Evolutionary conservation across 176 grass and related monocot genomes (phyloP), one percentile per base, ranked within the genome.

Genomic region (Musa troglodytarum): DNA sequence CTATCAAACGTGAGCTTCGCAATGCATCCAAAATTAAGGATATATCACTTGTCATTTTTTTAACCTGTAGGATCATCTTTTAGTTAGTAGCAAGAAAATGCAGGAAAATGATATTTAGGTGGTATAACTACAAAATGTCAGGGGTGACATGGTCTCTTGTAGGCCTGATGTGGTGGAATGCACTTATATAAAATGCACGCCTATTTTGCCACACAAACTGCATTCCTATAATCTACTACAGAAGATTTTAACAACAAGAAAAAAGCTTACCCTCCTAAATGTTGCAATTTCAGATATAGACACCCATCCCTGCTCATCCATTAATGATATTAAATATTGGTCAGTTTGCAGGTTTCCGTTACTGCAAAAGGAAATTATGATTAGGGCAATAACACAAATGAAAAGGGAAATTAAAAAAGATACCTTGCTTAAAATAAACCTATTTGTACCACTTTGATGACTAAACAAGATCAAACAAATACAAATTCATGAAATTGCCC

Each of bases 241-340:
- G 52, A 23, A 65, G 4, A 43, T 43, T 20, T 53, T 52, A 52
- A 21, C 61, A 65, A 64, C 61, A 77, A 52, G 34, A 65, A 81
- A 61, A 84, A 74, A 54, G 1, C 77, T 72, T 89, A 93, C 90
- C 74, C 90, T 87, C 26, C 87, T 89, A 86, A 93, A 93, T 50
- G 85, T 85, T 74, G 87, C 82, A 72, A 93, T 74, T 81, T 89
- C 87, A 29, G 84, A 81, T 81, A 87, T 81, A 50, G 78, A 59
- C 79, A 89, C 87, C 90, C 87, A 93, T 64, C 87, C 90, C 79
- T 87, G 72, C 21, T 87, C 85, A 74, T 93, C 90, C 80, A 93
- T 84, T 83, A 93, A 87, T 26, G 85, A 83, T 87, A 87, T 93
- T 80, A 93, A 76, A 71, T 85, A 93, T 52, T 54, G 50, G 62